A percentile compares a stretch with the other conserved stretches of the same genome.
Evolutionary conservation across 306 rosid species (phyloP).

Genomic region (Rosa rugosa): DNA sequence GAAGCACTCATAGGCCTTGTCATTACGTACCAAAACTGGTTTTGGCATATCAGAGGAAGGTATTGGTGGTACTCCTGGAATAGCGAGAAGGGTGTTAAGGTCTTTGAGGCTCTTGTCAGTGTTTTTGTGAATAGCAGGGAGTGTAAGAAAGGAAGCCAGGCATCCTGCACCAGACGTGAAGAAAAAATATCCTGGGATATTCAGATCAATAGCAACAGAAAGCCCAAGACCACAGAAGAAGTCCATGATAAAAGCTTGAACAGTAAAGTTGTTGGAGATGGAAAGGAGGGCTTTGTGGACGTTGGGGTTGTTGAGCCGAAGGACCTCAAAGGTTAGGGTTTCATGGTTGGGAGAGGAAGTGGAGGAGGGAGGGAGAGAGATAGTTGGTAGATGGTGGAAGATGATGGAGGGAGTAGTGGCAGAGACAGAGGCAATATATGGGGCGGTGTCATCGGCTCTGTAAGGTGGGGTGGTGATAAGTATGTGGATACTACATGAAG

Average conservation of each 20-base stretch:
- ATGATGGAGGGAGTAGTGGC: conserved; percentile 27
- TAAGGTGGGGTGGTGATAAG: conserved; percentile 44
- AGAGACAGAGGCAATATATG: conserved; percentile 37
- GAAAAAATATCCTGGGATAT: conserved; percentile 38
- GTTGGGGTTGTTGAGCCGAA: conserved; percentile 15
- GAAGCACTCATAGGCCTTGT: conserved; percentile 17
- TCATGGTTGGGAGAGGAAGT: conserved; percentile 22
- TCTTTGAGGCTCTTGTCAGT: conserved; percentile 25
- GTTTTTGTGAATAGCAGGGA: conserved; percentile 21
- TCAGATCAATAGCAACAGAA: conserved; percentile 24
- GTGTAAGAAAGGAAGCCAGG: conserved; percentile 12
- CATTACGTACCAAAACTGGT: conserved; percentile 29
- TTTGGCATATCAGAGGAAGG: conserved; percentile 23
- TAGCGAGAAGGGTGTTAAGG: not conserved
- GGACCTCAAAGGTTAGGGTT: conserved; percentile 24
- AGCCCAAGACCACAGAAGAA: conserved; percentile 31
- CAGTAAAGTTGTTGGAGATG: conserved; percentile 9
- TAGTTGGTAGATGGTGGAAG: conserved; percentile 34
- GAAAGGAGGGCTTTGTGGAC: conserved; percentile 18
- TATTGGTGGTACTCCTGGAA: conserved; percentile 29
- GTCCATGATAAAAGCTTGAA: conserved; percentile 44
- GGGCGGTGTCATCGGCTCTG: conserved; percentile 21
- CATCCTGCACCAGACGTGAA: conserved; percentile 33
- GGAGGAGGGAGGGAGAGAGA: conserved; percentile 16
- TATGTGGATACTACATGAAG: conserved; percentile 39